Conservation (phyloP, 805 yeast genomes). For the Yamadazyma scolyti region DNA sequence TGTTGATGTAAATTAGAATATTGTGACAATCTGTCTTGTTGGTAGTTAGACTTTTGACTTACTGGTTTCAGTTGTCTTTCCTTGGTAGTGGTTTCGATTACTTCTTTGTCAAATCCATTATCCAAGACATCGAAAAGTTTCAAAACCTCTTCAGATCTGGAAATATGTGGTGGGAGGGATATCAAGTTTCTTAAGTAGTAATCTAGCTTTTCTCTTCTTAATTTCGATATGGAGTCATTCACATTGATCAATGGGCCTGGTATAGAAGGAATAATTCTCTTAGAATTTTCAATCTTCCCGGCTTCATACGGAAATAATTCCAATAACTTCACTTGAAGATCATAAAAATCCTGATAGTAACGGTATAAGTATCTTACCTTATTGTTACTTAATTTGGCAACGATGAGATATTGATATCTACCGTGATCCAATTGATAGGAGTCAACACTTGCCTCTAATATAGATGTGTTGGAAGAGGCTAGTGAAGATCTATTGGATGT, state of each 20-base stretch:
- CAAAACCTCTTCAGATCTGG: conserved; percentile 64
- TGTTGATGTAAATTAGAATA: conserved; percentile 35
- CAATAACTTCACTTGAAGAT: conserved; percentile 78
- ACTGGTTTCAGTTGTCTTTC: conserved; percentile 32
- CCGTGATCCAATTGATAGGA: conserved; percentile 78
- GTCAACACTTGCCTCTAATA: conserved; percentile 71
- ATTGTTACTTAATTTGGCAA: conserved; percentile 67
- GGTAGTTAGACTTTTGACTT: conserved; percentile 40
- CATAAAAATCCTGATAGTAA: conserved; percentile 93
- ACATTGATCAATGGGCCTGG: conserved; percentile 96
- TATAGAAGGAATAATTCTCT: conserved; percentile 84
- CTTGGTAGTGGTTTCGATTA: conserved; percentile 13
- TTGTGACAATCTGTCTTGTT: conserved; percentile 51
- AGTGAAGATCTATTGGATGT: conserved; percentile 25
- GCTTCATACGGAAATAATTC: conserved; percentile 90
- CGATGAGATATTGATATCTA: conserved; percentile 81
- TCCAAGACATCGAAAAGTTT: conserved; percentile 64
- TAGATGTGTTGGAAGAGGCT: conserved; percentile 27
- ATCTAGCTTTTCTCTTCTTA: conserved; percentile 53
- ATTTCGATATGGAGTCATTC: conserved; percentile 62
- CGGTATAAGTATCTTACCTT: conserved; percentile 70
- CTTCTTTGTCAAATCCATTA: conserved; percentile 58
- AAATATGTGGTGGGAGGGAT: conserved; percentile 71
- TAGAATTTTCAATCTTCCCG: conserved; percentile 73
- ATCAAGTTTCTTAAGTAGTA: conserved; percentile 54